Evolutionary conservation across 331 rosid genomes (phyloP).

Genomic region (Quercus phellos): DNA sequence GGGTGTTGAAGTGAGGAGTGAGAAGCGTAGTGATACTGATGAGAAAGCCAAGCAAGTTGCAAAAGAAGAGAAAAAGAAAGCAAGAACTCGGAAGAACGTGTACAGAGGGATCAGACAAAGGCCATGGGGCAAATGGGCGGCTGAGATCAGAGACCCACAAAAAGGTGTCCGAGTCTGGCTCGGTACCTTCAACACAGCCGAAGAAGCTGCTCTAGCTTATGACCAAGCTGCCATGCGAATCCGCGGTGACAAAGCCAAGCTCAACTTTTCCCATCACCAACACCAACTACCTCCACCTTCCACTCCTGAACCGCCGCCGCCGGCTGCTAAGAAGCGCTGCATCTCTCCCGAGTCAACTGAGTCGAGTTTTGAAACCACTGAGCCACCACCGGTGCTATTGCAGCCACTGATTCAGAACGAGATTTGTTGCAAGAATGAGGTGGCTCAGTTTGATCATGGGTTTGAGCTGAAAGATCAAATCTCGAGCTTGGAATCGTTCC

Average conservation of each 20-base stretch:
- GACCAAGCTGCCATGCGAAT: conserved; percentile 79
- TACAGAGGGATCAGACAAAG: conserved; percentile 91
- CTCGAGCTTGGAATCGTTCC: conserved; percentile 54
- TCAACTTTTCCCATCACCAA: conserved; percentile 41
- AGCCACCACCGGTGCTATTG: background rate
- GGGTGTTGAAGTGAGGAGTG: conserved; percentile 18
- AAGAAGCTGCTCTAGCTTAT: conserved; percentile 84
- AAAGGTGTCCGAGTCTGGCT: conserved; percentile 94
- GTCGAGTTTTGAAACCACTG: background rate
- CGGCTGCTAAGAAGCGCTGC: conserved; percentile 42
- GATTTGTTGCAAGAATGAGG: background rate
- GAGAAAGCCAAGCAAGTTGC: conserved; percentile 14
- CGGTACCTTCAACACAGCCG: conserved; percentile 83
- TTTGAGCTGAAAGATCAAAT: conserved; percentile 48
- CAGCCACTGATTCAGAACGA: background rate
- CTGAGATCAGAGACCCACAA: conserved; percentile 90
- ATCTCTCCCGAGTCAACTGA: background rate
- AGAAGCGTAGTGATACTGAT: background rate
- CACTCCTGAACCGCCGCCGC: conserved; percentile 9
- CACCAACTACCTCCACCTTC: background rate
- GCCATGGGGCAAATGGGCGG: conserved; percentile 72
- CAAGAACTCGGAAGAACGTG: conserved; percentile 51
- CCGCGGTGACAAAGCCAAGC: conserved; percentile 92
- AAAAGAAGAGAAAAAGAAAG: background rate
- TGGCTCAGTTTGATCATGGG: background rate